phyloP scores from a whole-genome alignment of 176 grass and related monocot genomes.

The Saccharum spontaneum region DNA sequence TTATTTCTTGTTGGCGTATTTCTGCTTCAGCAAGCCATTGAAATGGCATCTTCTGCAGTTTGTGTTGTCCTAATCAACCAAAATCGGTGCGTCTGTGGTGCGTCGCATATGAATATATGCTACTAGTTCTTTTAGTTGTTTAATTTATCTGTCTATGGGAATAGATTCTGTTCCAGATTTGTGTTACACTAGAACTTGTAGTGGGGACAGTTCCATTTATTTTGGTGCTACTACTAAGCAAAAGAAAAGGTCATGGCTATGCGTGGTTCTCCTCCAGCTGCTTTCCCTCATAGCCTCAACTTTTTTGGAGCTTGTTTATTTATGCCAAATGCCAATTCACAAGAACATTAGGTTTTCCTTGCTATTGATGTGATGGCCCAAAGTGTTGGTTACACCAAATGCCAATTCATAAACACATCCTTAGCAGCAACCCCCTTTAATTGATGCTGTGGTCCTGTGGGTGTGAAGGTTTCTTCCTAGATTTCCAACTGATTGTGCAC shows the following conservation, averaged over 20 bases:
- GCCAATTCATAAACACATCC: constrained; percentile 14
- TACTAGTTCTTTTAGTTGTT: neutral
- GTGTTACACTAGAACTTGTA: neutral
- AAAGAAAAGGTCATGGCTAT: neutral
- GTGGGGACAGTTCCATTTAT: neutral
- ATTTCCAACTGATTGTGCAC: neutral
- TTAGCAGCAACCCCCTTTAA: neutral
- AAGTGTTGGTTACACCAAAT: constrained; percentile 24
- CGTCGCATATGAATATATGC: neutral
- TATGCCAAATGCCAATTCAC: constrained; percentile 13
- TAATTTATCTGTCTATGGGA: neutral
- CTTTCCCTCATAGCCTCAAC: neutral
- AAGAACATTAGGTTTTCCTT: constrained; percentile 12
- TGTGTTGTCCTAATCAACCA: neutral
- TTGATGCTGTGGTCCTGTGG: neutral
- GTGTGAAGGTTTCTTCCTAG: neutral
- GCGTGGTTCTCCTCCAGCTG: neutral
- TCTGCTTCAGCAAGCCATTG: neutral
- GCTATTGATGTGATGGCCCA: constrained; percentile 15
- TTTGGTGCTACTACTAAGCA: neutral
- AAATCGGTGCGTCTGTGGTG: neutral
- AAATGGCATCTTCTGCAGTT: neutral
- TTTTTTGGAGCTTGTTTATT: neutral
- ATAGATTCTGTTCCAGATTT: constrained; percentile 11
- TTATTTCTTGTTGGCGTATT: neutral